Evolutionary conservation across 1,284 basidiomycete species (phyloP).

Genomic region (Caloboletus firmus): DNA sequence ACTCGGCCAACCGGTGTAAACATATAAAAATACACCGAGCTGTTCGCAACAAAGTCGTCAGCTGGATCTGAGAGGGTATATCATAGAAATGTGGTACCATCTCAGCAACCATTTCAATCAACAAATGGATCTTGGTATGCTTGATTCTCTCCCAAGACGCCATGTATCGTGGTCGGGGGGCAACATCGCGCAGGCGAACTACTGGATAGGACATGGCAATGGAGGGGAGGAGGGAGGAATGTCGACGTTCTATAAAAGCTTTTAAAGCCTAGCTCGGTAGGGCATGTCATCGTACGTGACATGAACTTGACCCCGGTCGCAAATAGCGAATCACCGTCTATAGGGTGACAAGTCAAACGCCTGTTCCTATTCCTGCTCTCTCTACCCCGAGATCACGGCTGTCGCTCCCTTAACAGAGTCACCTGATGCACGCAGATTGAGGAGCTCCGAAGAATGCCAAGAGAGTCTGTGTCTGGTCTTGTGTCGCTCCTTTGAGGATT

Average conservation of each 20-base stretch:
- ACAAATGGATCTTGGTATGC: constrained; percentile 50
- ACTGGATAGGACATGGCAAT: constrained; percentile 22
- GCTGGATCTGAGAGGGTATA: constrained; percentile 18
- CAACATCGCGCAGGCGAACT: constrained; percentile 45
- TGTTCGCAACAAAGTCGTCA: constrained; percentile 30
- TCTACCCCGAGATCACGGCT: neutral
- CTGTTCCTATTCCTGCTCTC: constrained; percentile 1
- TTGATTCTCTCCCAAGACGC: constrained; percentile 53
- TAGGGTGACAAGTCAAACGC: neutral
- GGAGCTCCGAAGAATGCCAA: constrained; percentile 3
- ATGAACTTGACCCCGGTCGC: neutral
- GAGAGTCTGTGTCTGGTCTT: neutral
- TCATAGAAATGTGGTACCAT: constrained; percentile 40
- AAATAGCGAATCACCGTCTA: neutral
- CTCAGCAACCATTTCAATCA: constrained; percentile 59
- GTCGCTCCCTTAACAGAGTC: neutral
- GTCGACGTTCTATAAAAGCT: neutral
- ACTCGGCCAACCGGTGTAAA: constrained; percentile 50
- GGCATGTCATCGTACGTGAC: constrained; percentile 1
- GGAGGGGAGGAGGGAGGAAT: neutral
- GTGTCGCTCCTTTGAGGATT: neutral
- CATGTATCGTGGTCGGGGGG: constrained; percentile 41
- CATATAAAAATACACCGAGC: constrained; percentile 48
- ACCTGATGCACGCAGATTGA: neutral
- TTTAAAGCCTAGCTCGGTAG: constrained; percentile 10